Conservation (phyloP, 2,329 filamentous ascomycete genomes). For the Byssothecium circinans region DNA sequence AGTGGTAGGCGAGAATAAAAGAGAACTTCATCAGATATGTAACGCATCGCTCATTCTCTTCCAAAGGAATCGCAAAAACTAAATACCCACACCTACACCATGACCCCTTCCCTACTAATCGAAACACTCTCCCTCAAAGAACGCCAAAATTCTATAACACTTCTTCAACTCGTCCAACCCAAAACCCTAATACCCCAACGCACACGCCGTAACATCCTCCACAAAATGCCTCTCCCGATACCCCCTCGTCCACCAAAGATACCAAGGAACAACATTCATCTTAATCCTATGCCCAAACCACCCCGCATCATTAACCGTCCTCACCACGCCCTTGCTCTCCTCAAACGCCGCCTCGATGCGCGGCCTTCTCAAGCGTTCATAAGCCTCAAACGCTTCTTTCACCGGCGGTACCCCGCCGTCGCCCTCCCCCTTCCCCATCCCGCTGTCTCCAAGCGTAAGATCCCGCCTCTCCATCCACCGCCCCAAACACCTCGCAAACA, state of each 20-base stretch:
- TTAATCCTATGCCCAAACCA: constrained; percentile 51
- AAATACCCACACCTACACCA: too few species aligned
- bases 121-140: too few species aligned
- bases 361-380: constrained; percentile 49
- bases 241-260: constrained; percentile 48
- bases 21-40: too few species aligned
- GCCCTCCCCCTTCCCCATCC: constrained; percentile 3
- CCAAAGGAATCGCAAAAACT: too few species aligned
- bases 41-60: too few species aligned
- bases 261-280: constrained; percentile 51
- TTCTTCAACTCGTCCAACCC: too few species aligned
- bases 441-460: too few species aligned
- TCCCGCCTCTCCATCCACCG: constrained; percentile 46
- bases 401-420: constrained; percentile 30
- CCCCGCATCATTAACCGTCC: constrained; percentile 49
- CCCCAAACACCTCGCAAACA: constrained; percentile 50
- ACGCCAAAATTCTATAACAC: too few species aligned
- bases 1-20: too few species aligned
- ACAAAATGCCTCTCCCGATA: constrained; percentile 49
- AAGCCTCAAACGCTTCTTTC: constrained; percentile 51
- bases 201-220: constrained; percentile 49
- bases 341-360: constrained; percentile 51
- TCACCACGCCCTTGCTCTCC: constrained; percentile 50
- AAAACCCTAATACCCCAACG: constrained; percentile 39
- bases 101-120: too few species aligned